phyloP scores from a whole-genome alignment of 2,329 filamentous ascomycete species.

The Sarocladium kiliense region DNA sequence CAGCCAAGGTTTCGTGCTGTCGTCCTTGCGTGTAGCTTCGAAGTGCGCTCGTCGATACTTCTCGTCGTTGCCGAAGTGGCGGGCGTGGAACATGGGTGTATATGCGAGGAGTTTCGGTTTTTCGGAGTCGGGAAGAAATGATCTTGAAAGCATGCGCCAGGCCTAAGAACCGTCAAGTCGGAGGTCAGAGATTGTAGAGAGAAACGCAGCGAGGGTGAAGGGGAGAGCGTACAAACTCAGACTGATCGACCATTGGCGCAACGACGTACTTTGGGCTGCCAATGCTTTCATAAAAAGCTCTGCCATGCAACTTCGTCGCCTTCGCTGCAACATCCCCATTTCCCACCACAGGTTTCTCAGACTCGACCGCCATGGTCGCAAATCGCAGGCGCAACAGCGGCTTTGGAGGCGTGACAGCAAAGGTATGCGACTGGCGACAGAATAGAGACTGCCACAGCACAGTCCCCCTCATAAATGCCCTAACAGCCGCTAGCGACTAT shows the following conservation, averaged over 20 bases:
- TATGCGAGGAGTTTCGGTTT: slow-evolving; percentile 73
- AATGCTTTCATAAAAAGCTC: slow-evolving; percentile 92
- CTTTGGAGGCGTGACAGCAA: not conserved
- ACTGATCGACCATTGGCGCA: slow-evolving; percentile 97
- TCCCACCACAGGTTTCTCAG: slow-evolving; percentile 7
- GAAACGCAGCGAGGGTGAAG: not conserved
- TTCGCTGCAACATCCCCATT: slow-evolving; percentile 38
- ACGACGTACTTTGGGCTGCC: slow-evolving; percentile 87
- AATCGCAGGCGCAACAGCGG: not conserved
- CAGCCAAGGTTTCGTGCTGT: slow-evolving; percentile 49
- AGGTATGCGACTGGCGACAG: not conserved
- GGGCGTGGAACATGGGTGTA: slow-evolving; percentile 93
- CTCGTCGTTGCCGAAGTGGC: slow-evolving; percentile 72
- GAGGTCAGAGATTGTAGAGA: no score
- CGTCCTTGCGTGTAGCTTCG: slow-evolving; percentile 50
- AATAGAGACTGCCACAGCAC: not conserved
- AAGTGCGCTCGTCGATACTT: slow-evolving; percentile 79
- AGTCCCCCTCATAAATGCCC: not conserved
- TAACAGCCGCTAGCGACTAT: not conserved
- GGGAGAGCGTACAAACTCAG: slow-evolving; percentile 73
- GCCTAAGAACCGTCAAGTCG: slow-evolving; percentile 49
- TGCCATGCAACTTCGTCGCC: slow-evolving; percentile 64
- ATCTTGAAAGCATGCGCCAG: slow-evolving; percentile 94
- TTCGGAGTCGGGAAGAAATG: slow-evolving; percentile 69
- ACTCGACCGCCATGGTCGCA: slow-evolving; percentile 25